Conservation (phyloP, 305 asterid genomes). For the Solanum hybrid region DNA sequence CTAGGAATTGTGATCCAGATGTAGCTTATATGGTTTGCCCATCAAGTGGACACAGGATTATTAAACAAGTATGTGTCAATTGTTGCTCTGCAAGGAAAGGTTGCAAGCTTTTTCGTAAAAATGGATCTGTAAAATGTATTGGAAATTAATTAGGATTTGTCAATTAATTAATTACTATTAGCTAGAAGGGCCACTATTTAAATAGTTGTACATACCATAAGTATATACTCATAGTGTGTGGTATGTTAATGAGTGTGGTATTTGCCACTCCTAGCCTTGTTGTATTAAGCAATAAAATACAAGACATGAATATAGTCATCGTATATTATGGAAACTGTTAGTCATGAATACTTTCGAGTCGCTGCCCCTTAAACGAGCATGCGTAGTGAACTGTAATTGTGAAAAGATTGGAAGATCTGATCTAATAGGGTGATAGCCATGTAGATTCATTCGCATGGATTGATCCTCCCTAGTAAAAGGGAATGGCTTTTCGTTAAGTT, state of each 20-base stretch:
- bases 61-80: neutral
- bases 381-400: no score
- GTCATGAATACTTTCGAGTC: neutral
- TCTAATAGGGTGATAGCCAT: no score
- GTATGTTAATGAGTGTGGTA: neutral
- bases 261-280: neutral
- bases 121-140: constrained; percentile 4
- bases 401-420: no score
- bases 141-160: neutral
- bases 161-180: neutral
- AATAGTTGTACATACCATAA: neutral
- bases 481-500: neutral
- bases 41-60: neutral
- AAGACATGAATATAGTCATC: neutral
- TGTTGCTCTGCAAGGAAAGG: constrained; percentile 3
- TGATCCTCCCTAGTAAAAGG: no score
- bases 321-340: neutral
- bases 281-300: neutral
- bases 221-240: neutral
- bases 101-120: neutral
- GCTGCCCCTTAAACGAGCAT: no score
- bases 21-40: constrained; percentile 6
- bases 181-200: neutral
- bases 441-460: no score
- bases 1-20: neutral